Evolutionary conservation across 192 early-diverging fungal genomes (phyloP).

Genomic region (Coemansia sp.): DNA sequence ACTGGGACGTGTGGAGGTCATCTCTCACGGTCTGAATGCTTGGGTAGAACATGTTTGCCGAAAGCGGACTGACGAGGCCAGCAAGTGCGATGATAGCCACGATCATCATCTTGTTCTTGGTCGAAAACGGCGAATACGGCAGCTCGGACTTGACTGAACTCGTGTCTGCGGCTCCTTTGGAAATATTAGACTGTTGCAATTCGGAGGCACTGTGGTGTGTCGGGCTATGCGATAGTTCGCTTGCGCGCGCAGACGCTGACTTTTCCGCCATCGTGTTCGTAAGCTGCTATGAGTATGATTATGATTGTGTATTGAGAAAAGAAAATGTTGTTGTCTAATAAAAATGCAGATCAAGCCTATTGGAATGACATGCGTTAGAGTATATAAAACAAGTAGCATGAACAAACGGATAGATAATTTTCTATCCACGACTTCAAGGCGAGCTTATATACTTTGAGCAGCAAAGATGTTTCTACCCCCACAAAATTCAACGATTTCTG

Average conservation of each 20-base stretch:
- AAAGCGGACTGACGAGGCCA: conserved; percentile 55
- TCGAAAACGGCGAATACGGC: conserved; percentile 53
- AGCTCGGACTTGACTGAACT: conserved; percentile 1
- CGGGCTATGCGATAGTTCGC: neutral
- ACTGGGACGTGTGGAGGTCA: conserved; percentile 48
- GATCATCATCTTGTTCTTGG: conserved; percentile 28
- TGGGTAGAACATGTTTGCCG: conserved; percentile 58
- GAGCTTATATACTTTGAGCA: neutral
- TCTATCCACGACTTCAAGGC: neutral
- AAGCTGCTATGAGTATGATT: neutral
- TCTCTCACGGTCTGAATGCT: conserved; percentile 42
- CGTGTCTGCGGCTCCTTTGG: neutral
- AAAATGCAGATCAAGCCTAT: too few relatives aligned
- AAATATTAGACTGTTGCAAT: neutral
- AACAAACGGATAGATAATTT: neutral
- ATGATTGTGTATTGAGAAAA: too few relatives aligned
- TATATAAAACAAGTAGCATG: neutral
- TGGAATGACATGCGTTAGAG: too few relatives aligned
- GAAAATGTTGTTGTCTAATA: too few relatives aligned
- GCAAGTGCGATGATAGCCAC: conserved; percentile 46
- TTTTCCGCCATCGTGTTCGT: neutral
- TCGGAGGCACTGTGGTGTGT: neutral
- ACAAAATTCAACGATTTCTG: neutral
- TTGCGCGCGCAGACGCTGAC: neutral
- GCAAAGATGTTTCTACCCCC: neutral